phyloP scores from a whole-genome alignment of 2,329 filamentous ascomycete genomes.

The Arthrinium phaeospermum region DNA sequence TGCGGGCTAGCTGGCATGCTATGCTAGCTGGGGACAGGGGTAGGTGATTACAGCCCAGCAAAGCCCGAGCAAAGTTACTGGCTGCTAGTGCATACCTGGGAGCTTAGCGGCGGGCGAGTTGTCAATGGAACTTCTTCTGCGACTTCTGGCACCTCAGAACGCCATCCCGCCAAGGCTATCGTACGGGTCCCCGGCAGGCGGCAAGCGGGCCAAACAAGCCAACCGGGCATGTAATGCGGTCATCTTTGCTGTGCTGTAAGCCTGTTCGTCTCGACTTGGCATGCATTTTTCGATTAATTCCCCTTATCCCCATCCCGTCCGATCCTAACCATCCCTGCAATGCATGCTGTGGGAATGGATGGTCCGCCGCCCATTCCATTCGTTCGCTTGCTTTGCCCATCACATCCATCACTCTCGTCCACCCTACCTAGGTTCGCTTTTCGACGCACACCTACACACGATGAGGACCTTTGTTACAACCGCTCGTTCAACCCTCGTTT shows the following conservation, averaged over 20 bases:
- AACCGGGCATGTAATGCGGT: conserved; percentile 2
- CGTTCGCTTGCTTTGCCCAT: not conserved
- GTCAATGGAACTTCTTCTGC: not conserved
- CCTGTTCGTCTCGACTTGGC: not conserved
- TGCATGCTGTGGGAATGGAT: not conserved
- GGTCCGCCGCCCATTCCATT: not conserved
- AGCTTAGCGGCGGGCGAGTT: not conserved
- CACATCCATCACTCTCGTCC: not conserved
- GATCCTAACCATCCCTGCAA: not conserved
- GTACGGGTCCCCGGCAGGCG: conserved; percentile 6
- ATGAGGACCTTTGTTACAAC: not conserved
- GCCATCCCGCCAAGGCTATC: conserved; percentile 6
- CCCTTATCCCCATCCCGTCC: conserved; percentile 9
- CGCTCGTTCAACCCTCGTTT: not conserved
- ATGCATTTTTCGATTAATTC: not conserved
- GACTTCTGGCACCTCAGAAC: not conserved
- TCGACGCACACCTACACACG: not conserved
- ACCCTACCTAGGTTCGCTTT: not conserved
- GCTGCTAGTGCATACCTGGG: not conserved
- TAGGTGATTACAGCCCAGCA: not conserved
- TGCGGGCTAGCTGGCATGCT: not conserved
- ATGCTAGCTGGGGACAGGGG: not conserved
- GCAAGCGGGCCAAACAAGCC: conserved; percentile 4
- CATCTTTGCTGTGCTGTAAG: not conserved
- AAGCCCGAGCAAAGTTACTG: not conserved